phyloP scores from a whole-genome alignment of 2,329 filamentous ascomycete species.

The Diaporthe eres region DNA sequence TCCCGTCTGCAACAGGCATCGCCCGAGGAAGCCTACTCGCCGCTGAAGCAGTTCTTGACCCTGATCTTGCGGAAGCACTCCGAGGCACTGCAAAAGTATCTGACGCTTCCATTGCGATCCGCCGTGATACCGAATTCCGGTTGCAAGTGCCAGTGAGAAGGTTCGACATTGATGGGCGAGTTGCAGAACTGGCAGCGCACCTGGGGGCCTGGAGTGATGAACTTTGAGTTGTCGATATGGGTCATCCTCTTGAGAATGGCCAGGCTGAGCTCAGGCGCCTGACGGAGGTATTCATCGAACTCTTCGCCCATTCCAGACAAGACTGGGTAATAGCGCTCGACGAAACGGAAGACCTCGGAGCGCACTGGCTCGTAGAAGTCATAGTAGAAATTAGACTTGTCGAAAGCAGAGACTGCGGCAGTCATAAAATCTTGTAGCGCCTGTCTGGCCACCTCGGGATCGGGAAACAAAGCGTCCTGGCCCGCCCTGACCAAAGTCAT shows the following conservation, averaged over 20 bases:
- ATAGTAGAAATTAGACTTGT: neutral
- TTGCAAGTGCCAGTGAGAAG: fast-evolving
- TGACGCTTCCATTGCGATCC: neutral
- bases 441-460: neutral
- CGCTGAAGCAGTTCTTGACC: neutral
- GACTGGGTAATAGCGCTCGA: neutral
- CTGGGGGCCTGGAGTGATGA: neutral
- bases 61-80: neutral
- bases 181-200: neutral
- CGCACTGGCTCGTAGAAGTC: neutral
- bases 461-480: neutral
- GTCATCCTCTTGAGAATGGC: neutral
- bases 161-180: neutral
- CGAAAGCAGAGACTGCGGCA: neutral
- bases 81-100: neutral
- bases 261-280: neutral
- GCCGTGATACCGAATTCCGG: neutral
- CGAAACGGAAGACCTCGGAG: neutral
- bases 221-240: neutral
- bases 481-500: no score
- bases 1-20: neutral
- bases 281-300: neutral
- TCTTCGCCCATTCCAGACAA: neutral
- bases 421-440: neutral
- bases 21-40: neutral